These are phyloP conservation scores for Aphanomyces stellatus DNA, from an alignment of 352 stramenopile species.

Conservation along the genomic window DNA sequence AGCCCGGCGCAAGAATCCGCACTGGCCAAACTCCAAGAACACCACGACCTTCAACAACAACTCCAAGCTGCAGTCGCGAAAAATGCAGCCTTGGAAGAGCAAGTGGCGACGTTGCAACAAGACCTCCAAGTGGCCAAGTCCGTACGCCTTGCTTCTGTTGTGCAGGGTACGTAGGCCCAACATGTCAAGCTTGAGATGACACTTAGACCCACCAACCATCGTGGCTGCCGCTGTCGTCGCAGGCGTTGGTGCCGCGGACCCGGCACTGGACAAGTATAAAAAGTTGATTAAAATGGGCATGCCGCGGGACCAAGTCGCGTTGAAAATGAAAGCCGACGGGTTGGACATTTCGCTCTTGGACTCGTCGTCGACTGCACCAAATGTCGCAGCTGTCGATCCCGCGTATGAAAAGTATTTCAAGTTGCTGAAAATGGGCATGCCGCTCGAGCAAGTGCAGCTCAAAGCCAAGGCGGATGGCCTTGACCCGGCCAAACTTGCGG, in stretches of 20 bases:
- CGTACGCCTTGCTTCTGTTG: background rate
- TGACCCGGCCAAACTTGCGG: conserved; percentile 7
- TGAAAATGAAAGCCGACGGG: conserved; percentile 55
- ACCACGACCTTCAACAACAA: background rate
- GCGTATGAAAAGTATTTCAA: conserved; percentile 67
- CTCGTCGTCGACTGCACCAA: background rate
- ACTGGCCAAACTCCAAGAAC: background rate
- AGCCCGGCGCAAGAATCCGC: background rate
- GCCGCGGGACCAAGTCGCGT: conserved; percentile 53
- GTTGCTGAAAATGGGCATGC: conserved; percentile 78
- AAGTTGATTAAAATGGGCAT: conserved; percentile 68
- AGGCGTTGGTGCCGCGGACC: background rate
- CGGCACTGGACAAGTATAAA: background rate
- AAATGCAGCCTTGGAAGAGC: background rate
- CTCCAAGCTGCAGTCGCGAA: background rate
- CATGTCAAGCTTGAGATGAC: no score
- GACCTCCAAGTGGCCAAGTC: background rate
- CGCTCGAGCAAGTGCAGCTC: conserved; percentile 64
- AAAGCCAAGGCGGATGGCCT: conserved; percentile 48
- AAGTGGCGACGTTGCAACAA: background rate
- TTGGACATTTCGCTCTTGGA: conserved; percentile 37
- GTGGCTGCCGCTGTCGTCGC: no score
- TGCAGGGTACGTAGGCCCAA: no score
- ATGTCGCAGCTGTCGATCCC: background rate
- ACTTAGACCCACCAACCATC: no score